Percentiles rank a stretch among this genome's conserved stretches.
Evolutionary conservation across 352 stramenopile species (phyloP).

Genomic region (Phytophthora rubi): DNA sequence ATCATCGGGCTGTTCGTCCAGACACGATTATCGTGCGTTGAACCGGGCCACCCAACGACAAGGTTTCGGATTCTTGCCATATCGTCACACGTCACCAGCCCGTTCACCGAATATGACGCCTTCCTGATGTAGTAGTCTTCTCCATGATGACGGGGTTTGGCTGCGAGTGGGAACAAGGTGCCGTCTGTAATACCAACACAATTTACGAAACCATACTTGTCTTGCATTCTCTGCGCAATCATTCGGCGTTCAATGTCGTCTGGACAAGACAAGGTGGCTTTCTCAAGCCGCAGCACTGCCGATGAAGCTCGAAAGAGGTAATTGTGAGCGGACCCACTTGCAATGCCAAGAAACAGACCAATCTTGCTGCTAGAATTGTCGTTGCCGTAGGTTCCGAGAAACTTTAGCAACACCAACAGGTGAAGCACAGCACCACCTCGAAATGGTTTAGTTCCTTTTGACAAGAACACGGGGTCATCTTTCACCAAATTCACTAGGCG

Average conservation of each 20-base stretch:
- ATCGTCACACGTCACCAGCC: constrained; percentile 27
- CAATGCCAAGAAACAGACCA: constrained; percentile 33
- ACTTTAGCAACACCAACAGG: constrained; percentile 36
- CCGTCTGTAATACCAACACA: constrained; percentile 33
- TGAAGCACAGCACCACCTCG: constrained; percentile 28
- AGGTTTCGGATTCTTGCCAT: constrained; percentile 23
- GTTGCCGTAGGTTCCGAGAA: constrained; percentile 31
- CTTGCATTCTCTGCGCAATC: constrained; percentile 19
- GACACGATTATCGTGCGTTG: constrained; percentile 34
- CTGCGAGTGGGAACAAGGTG: constrained; percentile 29
- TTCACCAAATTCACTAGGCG: constrained; percentile 8
- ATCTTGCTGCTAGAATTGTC: constrained; percentile 26
- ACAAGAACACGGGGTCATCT: constrained; percentile 15
- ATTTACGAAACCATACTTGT: constrained; percentile 31
- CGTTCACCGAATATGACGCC: constrained; percentile 24
- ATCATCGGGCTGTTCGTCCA: constrained; percentile 33
- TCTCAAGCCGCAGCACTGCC: constrained; percentile 4
- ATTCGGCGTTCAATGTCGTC: constrained; percentile 10
- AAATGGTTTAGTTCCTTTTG: constrained; percentile 15
- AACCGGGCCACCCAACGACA: constrained; percentile 29
- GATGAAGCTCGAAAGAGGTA: constrained; percentile 27
- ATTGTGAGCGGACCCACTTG: constrained; percentile 22
- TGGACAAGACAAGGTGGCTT: constrained; percentile 1
- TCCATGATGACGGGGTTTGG: constrained; percentile 25
- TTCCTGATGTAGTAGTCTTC: constrained; percentile 38